Conservation (phyloP, 225 moss, liverwort and hornwort species). For the Climacium dendroides region DNA sequence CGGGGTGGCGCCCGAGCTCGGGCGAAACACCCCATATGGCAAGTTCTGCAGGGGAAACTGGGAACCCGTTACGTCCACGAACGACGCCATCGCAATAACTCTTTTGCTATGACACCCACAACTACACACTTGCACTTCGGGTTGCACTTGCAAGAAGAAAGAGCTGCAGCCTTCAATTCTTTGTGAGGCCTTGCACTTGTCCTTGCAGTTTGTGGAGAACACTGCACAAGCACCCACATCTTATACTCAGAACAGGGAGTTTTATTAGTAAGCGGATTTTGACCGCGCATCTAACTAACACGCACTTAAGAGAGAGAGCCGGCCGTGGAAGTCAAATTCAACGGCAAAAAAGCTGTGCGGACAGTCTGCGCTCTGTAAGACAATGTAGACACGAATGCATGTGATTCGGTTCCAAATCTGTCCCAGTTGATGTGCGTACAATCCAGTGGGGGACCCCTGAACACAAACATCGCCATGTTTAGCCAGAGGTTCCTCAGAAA, state of each 20-base stretch:
- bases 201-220: background rate
- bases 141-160: background rate
- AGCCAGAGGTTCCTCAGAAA: too few species aligned
- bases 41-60: conserved; percentile 79
- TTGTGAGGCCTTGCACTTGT: background rate
- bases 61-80: conserved; percentile 56
- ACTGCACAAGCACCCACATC: background rate
- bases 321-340: background rate
- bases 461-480: too few species aligned
- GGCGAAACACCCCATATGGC: conserved; percentile 78
- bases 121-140: background rate
- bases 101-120: background rate
- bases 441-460: background rate
- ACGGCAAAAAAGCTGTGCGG: background rate
- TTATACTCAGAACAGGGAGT: background rate
- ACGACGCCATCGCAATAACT: conserved; percentile 25
- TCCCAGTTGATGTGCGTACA: background rate
- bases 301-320: background rate
- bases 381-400: background rate
- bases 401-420: background rate
- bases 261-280: background rate
- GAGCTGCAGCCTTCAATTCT: background rate
- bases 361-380: too few species aligned
- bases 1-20: conserved; percentile 17
- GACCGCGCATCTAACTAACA: background rate